Percentiles rank a stretch among this genome's conserved stretches.
These are phyloP conservation scores for Aspergillus affinis DNA, from an alignment of 495 filamentous ascomycete species.

Conservation along the genomic window DNA sequence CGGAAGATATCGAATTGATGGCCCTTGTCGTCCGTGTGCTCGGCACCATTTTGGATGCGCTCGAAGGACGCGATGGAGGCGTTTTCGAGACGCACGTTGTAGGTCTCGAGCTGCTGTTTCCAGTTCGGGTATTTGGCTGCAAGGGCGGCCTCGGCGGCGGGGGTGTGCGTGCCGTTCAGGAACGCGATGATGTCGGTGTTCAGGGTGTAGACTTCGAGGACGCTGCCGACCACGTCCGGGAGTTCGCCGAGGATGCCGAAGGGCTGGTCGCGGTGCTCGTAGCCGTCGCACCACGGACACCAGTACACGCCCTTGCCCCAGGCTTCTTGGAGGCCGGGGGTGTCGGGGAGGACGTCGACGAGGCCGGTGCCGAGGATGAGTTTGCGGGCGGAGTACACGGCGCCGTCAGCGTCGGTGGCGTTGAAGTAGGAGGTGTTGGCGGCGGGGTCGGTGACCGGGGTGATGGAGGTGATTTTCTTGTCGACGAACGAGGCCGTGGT, in stretches of 20 bases:
- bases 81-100: slow-evolving; percentile 54
- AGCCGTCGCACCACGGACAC: slow-evolving; percentile 64
- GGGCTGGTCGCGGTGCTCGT: slow-evolving; percentile 56
- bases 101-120: slow-evolving; percentile 44
- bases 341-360: slow-evolving; percentile 51
- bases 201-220: slow-evolving; percentile 51
- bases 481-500: slow-evolving; percentile 47
- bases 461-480: slow-evolving; percentile 49
- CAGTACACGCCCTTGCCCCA: slow-evolving; percentile 61
- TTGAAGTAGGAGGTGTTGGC: slow-evolving; percentile 44
- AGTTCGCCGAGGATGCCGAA: slow-evolving; percentile 52
- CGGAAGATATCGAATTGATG: slow-evolving; percentile 50
- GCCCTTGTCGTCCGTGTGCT: slow-evolving; percentile 37
- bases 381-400: slow-evolving; percentile 45
- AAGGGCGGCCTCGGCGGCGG: slow-evolving; percentile 35
- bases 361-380: slow-evolving; percentile 57
- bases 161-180: slow-evolving; percentile 55
- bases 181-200: slow-evolving; percentile 45
- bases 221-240: slow-evolving; percentile 38
- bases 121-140: slow-evolving; percentile 41
- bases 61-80: slow-evolving; percentile 47
- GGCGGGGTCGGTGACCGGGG: slow-evolving; percentile 21
- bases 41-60: slow-evolving; percentile 44
- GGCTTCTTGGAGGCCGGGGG: slow-evolving; percentile 48
- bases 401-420: slow-evolving; percentile 34